phyloP scores from a whole-genome alignment of 345 rosid species.

The Eucalyptus curtisii region DNA sequence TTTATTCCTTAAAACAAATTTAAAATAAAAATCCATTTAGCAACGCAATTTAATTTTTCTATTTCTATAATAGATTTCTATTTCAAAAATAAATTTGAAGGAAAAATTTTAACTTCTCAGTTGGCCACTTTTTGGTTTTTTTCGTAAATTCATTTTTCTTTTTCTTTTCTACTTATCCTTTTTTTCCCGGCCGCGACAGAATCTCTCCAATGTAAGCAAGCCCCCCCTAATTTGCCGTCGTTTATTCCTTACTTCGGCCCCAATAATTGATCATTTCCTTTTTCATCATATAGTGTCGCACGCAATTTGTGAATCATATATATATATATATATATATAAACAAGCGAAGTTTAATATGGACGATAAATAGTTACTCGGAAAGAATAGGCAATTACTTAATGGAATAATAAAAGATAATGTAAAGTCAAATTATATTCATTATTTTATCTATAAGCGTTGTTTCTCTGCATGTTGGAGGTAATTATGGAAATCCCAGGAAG shows the following conservation, averaged over 20 bases:
- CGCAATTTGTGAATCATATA: rapidly evolving
- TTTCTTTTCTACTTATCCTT: neutral
- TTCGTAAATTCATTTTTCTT: neutral
- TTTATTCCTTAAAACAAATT: too few species aligned
- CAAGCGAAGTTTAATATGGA: too few species aligned
- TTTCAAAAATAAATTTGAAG: too few species aligned
- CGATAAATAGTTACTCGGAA: too few species aligned
- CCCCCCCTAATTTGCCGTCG: neutral
- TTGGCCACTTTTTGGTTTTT: neutral
- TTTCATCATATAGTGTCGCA: neutral
- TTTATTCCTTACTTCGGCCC: neutral
- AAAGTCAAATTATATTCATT: neutral
- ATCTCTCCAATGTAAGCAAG: too few species aligned
- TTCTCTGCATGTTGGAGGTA: neutral
- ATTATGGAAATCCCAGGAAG: neutral
- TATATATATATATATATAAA: too few species aligned
- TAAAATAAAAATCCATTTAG: too few species aligned
- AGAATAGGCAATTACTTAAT: too few species aligned
- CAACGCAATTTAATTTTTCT: too few species aligned
- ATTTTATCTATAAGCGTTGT: neutral
- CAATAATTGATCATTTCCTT: neutral
- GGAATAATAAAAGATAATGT: neutral
- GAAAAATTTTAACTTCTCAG: too few species aligned
- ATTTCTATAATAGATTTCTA: too few species aligned
- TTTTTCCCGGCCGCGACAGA: neutral